Base-by-base conservation (phyloP, 305 asterid genomes). In the Fraxinus platypoda region DNA sequence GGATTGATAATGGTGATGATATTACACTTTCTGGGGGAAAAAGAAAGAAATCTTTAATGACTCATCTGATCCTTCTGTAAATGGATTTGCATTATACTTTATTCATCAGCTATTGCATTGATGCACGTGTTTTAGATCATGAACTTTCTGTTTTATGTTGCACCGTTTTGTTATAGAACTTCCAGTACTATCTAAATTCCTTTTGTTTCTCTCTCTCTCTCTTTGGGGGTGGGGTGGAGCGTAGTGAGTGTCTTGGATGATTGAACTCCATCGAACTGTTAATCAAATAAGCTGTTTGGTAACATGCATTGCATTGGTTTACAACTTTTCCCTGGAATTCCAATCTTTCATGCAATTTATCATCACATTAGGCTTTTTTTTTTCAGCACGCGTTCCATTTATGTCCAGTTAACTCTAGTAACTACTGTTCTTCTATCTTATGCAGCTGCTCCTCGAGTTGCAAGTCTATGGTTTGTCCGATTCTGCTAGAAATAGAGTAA, bases 381-480 rank as follows among this genome's bases (percentile, higher is more conserved):
- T 68, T 66, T 26, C 37, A 68, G 17, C 74, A 68, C 66, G 57
- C 72, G 72, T 75, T 70, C 43, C 33, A 49, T 46, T 74, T 35
- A 70, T 66, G 35, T 74, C 66, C 68, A 35, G 31, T 33, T 79
- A 41, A 78, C 74, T 68, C 9, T 28, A 31, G 25, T 85, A 64
- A 87, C 75, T 70, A 85, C 17, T 84, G 84, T 76, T 85, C 79
- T 70, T 77, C 74, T 81, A 83, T 81, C 86, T 78, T 81, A 19
- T 82, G 86, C 91, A 95, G 98, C 85, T 92, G 88, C 93, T 92
- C 84, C 91, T 95, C 57, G 99, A 95, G 90, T 89, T 95, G 89
- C 98, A 94, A 91, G 98, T 95, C 82, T 95, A 95, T 72, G 98
- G 98, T 79, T 86, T 95, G 87, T 90, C 97, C 78, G 97, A 93